Evolutionary conservation across 345 rosid species (phyloP), one percentile per base, ranked within the genome.

Genomic region (Psidium guajava): DNA sequence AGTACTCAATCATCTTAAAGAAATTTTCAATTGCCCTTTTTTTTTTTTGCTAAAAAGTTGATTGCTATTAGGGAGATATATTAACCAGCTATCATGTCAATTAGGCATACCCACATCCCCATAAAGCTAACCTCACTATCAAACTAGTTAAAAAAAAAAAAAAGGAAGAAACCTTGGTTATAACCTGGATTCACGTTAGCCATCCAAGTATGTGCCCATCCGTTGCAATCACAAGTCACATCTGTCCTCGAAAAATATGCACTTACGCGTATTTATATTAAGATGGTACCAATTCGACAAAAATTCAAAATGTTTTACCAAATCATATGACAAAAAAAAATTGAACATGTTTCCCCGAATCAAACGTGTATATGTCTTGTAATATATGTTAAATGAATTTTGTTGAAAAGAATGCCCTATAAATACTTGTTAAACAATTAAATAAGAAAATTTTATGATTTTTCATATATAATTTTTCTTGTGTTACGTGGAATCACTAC

Each of bases 361-460:
- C 47, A 44, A 44, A 44, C 47, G n/a, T n/a, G 47, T 44, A 44
- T 44, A 6, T 6, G 4, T 44, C 47, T 4, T 44, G 47, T 44
- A 44, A 44, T 44, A 44, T 44, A 44, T 44, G 47, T 44, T 44
- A 11, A 1, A 47, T 47, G 50, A 47, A 47, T 47, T 47, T 47
- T 47, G 50, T 7, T 47, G 8, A 9, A 15, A 27, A 59, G 0
- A 1, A 59, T 59, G 16, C 20, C 11, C 4, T 1, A 0, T 0
- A 59, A 5, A 14, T 59, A 59, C 40, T 59, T 1, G 0, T 27
- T 27, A 52, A 52, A 14, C 18, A 52, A 59, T 27, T 0, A 14
- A 14, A 27, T 27, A 59, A 14, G 20, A 59, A 59, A 13, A 3
- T 14, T 16, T 64, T 64, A 32, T 0, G 0, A 0, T 61, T 16